Conservation (phyloP, 78 protist genomes). For the Dictyostelium brefeldianum region DNA sequence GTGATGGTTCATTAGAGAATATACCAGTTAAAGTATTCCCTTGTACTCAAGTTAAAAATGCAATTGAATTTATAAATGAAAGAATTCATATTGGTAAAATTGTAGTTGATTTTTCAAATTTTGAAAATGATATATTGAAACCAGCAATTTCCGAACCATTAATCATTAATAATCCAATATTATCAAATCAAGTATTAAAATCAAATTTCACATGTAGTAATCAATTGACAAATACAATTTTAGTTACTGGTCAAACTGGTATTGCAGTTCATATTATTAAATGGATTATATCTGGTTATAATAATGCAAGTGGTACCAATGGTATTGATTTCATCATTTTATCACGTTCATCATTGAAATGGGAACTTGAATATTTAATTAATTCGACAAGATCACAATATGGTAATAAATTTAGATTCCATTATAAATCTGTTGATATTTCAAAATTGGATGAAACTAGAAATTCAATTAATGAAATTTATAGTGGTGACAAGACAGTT, state of each 20-base stretch:
- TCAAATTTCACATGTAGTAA: background rate
- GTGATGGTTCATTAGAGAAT: background rate
- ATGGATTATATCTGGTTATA: conserved; percentile 30
- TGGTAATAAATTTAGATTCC: conserved; percentile 11
- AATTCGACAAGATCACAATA: conserved; percentile 3
- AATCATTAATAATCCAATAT: background rate
- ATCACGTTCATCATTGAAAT: conserved; percentile 46
- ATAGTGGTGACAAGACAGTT: background rate
- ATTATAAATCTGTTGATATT: conserved; percentile 32
- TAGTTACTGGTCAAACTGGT: conserved; percentile 83
- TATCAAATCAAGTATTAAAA: background rate
- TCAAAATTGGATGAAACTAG: background rate
- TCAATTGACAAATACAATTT: background rate
- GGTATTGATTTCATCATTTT: conserved; percentile 33
- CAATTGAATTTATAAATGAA: conserved; percentile 63
- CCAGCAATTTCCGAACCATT: conserved; percentile 25
- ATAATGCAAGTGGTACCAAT: background rate
- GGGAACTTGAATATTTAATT: conserved; percentile 50
- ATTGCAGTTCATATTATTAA: conserved; percentile 43
- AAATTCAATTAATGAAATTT: conserved; percentile 8
- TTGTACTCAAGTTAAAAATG: conserved; percentile 28
- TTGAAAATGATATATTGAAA: conserved; percentile 17
- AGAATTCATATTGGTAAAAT: conserved; percentile 69
- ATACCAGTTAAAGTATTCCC: conserved; percentile 64
- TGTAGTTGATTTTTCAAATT: conserved; percentile 34